These are phyloP conservation scores for Halophytophthora polymorphica DNA, from an alignment of 352 stramenopile species.

Conservation along the genomic window DNA sequence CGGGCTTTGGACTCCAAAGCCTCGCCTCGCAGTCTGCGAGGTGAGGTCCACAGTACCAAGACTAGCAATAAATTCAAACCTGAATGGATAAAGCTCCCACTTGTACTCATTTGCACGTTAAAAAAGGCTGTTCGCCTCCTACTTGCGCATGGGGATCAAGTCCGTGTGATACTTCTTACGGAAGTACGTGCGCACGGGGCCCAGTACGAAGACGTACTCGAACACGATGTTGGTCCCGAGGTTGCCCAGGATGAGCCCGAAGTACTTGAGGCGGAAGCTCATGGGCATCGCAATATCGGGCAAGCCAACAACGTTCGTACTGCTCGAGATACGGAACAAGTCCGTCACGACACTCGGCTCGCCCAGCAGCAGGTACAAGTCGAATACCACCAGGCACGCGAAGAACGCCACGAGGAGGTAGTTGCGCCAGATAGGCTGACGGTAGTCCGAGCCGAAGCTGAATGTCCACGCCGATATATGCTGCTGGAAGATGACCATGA, in stretches of 20 bases:
- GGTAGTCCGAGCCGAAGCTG: slow-evolving; percentile 31
- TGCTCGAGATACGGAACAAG: slow-evolving; percentile 33
- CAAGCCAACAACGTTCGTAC: slow-evolving; percentile 37
- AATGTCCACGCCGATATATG: slow-evolving; percentile 14
- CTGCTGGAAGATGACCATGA: slow-evolving; percentile 19
- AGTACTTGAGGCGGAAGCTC: slow-evolving; percentile 26
- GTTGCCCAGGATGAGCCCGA: slow-evolving; percentile 23
- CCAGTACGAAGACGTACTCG: slow-evolving; percentile 31
- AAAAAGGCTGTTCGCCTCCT: no score
- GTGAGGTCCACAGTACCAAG: no score
- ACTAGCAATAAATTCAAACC: no score
- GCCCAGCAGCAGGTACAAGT: slow-evolving; percentile 22
- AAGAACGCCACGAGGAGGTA: slow-evolving; percentile 22
- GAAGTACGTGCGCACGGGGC: slow-evolving; percentile 37
- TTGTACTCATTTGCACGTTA: no score
- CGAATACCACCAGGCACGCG: slow-evolving; percentile 17
- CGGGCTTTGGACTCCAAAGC: no score
- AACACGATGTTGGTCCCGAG: slow-evolving; percentile 26
- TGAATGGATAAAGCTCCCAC: no score
- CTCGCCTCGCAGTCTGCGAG: no score
- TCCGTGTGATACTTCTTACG: slow-evolving; percentile 52
- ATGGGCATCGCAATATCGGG: slow-evolving; percentile 34
- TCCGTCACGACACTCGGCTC: slow-evolving; percentile 29
- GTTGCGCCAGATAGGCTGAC: slow-evolving; percentile 27
- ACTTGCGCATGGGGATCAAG: slow-evolving; percentile 31